Percentiles rank a stretch among this genome's conserved stretches.
phyloP scores from a whole-genome alignment of 208 protist genomes.

The Trypanosomatidae sp. region DNA sequence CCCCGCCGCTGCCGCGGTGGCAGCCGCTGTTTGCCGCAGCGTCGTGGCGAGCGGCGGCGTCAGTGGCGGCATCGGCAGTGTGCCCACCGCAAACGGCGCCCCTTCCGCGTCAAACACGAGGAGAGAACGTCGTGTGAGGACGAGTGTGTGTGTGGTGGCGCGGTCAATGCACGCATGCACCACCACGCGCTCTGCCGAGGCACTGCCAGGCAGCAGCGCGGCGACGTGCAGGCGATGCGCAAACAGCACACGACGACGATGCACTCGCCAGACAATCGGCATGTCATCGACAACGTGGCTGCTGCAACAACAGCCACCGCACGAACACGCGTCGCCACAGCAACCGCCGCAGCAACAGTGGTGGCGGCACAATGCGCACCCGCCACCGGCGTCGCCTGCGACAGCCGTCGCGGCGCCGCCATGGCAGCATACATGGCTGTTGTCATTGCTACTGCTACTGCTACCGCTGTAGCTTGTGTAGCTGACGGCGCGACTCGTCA shows the following conservation, averaged over 20 bases:
- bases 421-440: no score
- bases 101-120: slow-evolving; percentile 69
- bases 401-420: no score
- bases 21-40: slow-evolving; percentile 29
- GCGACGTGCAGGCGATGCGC: slow-evolving; percentile 23
- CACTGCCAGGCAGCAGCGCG: slow-evolving; percentile 7
- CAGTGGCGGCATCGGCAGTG: slow-evolving; percentile 8
- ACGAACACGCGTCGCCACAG: no score
- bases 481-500: no score
- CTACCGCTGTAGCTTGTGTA: no score
- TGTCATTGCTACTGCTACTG: no score
- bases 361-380: no score
- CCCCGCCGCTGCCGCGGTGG: slow-evolving; percentile 29
- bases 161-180: slow-evolving; percentile 35
- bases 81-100: slow-evolving; percentile 35
- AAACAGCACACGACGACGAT: slow-evolving; percentile 21
- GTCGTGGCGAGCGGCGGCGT: slow-evolving; percentile 2
- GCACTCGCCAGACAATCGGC: slow-evolving; percentile 68
- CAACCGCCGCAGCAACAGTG: no score
- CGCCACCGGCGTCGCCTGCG: no score
- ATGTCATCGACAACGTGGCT: no score
- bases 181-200: slow-evolving; percentile 6
- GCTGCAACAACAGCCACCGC: no score
- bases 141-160: slow-evolving; percentile 18
- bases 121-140: slow-evolving; percentile 45